phyloP scores from a whole-genome alignment of 768 basidiomycete genomes.

The Pisolithus tinctorius region DNA sequence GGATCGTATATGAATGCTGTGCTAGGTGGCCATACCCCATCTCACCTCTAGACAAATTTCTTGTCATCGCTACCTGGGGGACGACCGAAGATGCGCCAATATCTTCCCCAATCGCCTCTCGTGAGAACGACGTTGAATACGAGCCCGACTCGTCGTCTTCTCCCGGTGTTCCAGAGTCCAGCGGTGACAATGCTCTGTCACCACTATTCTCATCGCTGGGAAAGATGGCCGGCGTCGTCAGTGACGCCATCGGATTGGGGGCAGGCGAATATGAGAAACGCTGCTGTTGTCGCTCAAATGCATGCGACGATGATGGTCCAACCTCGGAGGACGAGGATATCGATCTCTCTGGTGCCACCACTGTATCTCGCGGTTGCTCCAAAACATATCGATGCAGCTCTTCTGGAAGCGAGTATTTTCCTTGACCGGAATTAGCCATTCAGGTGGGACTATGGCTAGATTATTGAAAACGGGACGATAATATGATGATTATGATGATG shows the following conservation, averaged over 20 bases:
- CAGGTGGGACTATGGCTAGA: neutral
- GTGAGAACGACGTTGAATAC: neutral
- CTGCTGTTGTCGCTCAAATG: conserved; percentile 1
- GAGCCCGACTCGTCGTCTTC: conserved; percentile 1
- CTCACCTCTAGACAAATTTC: conserved; percentile 26
- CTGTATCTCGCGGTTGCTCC: neutral
- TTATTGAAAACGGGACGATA: neutral
- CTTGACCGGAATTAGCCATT: conserved; percentile 7
- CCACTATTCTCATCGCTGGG: too few species aligned
- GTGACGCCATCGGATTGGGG: neutral
- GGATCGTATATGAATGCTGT: conserved; percentile 16
- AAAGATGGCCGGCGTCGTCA: neutral
- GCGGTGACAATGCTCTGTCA: neutral
- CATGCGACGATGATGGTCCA: conserved; percentile 3
- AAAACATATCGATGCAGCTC: conserved; percentile 6
- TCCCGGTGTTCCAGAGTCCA: neutral
- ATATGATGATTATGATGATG: neutral
- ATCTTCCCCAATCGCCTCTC: neutral
- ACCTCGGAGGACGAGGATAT: conserved; percentile 2
- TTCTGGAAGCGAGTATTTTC: conserved; percentile 6
- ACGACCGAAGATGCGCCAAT: conserved; percentile 18
- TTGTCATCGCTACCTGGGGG: conserved; percentile 15
- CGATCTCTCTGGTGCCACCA: neutral
- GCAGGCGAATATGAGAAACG: neutral
- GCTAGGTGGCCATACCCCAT: conserved; percentile 20